Evolutionary conservation across 2,329 filamentous ascomycete genomes (phyloP).

Genomic region (Fusarium equiseti): DNA sequence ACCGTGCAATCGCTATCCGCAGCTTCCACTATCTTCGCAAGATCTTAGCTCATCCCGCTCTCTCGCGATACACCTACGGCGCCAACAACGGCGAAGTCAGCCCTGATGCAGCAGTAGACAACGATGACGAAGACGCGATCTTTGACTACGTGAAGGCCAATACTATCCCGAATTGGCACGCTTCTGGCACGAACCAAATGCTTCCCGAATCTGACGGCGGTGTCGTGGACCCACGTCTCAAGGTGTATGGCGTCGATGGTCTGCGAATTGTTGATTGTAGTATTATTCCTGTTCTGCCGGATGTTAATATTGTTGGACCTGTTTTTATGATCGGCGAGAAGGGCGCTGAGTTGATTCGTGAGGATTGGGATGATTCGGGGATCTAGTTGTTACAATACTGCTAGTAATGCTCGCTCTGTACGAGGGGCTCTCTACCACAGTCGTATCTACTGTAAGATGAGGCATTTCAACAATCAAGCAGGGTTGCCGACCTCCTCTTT

Average conservation of each 20-base stretch:
- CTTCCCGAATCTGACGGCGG: conserved; percentile 23
- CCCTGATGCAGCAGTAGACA: not conserved
- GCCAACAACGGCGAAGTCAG: conserved; percentile 9
- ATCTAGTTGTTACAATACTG: not conserved
- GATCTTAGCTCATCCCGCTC: conserved; percentile 12
- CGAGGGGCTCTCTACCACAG: too few relatives aligned
- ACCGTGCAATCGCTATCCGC: conserved; percentile 14
- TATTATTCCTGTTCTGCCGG: conserved; percentile 65
- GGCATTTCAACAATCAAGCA: not conserved
- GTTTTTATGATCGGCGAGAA: conserved; percentile 73
- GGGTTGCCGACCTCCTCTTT: not conserved
- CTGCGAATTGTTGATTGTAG: conserved; percentile 34
- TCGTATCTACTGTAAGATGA: not conserved
- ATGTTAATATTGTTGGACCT: conserved; percentile 69
- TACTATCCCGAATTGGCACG: conserved; percentile 19
- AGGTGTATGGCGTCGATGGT: conserved; percentile 31
- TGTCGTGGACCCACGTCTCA: conserved; percentile 37
- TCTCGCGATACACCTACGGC: conserved; percentile 4
- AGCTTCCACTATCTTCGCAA: conserved; percentile 19
- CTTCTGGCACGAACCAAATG: conserved; percentile 20
- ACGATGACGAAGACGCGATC: not conserved
- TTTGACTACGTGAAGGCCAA: conserved; percentile 22
- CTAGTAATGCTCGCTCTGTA: too few relatives aligned
- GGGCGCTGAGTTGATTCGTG: conserved; percentile 36
- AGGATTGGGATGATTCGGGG: conserved; percentile 5